Percentiles rank a stretch among this genome's conserved stretches.
Conservation (phyloP, 495 filamentous ascomycete genomes). For the Glonium stellatum region DNA sequence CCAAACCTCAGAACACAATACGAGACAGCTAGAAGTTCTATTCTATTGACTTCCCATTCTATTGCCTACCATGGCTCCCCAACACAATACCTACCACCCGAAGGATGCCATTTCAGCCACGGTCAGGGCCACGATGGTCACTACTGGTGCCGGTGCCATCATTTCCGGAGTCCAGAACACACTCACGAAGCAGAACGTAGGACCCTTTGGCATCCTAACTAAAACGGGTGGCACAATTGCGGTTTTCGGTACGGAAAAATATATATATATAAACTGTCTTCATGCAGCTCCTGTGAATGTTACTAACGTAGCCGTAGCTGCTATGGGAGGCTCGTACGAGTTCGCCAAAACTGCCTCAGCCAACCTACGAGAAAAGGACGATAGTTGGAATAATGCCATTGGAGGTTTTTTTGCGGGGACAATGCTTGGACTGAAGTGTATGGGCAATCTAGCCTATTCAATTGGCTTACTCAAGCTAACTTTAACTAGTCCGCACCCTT, state of each 20-base stretch:
- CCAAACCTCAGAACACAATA: constrained; percentile 1
- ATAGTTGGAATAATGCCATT: constrained; percentile 60
- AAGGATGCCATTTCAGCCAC: constrained; percentile 68
- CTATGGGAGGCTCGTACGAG: constrained; percentile 70
- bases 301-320: constrained; percentile 47
- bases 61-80: constrained; percentile 44
- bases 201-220: constrained; percentile 68
- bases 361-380: constrained; percentile 71
- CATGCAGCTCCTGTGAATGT: not conserved
- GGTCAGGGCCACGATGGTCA: constrained; percentile 56
- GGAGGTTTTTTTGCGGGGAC: constrained; percentile 68
- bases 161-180: constrained; percentile 78
- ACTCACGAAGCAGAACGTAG: constrained; percentile 69
- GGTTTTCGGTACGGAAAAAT: constrained; percentile 48
- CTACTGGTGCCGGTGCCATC: constrained; percentile 61
- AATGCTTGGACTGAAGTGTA: constrained; percentile 51
- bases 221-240: constrained; percentile 59
- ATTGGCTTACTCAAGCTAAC: not conserved
- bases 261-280: no score
- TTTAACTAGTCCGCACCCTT: constrained; percentile 58
- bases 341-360: constrained; percentile 68
- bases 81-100: constrained; percentile 56
- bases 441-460: not conserved
- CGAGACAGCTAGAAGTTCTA: constrained; percentile 1
- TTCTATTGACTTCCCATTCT: constrained; percentile 1